These are phyloP conservation scores for Acer campestre DNA, from an alignment of 345 rosid genomes.

Conservation along the genomic window DNA sequence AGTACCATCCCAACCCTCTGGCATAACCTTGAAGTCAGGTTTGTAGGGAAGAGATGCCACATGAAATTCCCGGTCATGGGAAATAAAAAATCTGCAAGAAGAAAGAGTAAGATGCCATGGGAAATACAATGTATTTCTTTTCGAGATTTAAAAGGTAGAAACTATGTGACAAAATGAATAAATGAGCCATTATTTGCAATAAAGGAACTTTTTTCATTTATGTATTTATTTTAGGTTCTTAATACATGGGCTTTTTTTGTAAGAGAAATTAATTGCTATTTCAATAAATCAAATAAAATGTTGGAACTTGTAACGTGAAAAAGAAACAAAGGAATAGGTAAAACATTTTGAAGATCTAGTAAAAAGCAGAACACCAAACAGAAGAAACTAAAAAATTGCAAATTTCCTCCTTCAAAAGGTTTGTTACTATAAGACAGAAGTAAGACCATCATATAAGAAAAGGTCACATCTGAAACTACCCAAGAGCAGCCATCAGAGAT, in stretches of 20 bases:
- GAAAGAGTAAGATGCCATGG: background rate
- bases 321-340: background rate
- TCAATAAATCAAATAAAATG: background rate
- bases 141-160: background rate
- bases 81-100: constrained; percentile 66
- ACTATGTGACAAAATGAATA: background rate
- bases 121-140: background rate
- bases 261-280: background rate
- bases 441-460: background rate
- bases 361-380: background rate
- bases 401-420: background rate
- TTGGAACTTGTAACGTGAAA: background rate
- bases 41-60: constrained; percentile 94
- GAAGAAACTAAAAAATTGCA: background rate
- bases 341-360: background rate
- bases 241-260: background rate
- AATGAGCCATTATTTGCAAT: background rate
- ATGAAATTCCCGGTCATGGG: constrained; percentile 95
- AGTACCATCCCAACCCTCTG: constrained; percentile 99
- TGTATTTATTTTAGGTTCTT: background rate
- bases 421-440: background rate
- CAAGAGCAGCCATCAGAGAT: constrained; percentile 1
- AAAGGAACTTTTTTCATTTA: too few relatives aligned
- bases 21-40: constrained; percentile 97
- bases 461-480: background rate